phyloP scores from a whole-genome alignment of 768 basidiomycete species.

The Lentinula guzmanii region DNA sequence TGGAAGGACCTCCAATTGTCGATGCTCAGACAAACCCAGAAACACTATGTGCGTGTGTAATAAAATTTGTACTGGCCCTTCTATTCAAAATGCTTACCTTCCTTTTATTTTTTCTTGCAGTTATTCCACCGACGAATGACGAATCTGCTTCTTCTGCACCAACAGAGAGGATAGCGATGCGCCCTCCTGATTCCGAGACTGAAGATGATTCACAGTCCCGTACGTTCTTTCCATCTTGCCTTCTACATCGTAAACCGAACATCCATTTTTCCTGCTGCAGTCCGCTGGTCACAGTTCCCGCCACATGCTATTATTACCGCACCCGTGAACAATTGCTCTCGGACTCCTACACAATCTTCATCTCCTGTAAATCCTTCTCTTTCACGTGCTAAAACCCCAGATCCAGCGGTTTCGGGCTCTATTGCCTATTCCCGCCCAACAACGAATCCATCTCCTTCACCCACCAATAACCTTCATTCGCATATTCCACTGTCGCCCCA shows the following conservation, averaged over 20 bases:
- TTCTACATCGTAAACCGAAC: not conserved
- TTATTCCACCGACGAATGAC: not conserved
- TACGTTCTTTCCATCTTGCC: not conserved
- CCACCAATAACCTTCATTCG: not conserved
- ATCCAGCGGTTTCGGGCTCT: not conserved
- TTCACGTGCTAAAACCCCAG: not conserved
- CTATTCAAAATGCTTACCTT: not conserved
- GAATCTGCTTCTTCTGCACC: not conserved
- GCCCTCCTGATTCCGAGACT: not conserved
- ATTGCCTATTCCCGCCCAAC: not conserved
- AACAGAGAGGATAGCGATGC: not conserved
- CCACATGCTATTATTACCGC: not conserved
- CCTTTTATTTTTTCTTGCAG: not conserved
- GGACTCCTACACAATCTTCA: not conserved
- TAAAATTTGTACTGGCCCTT: not conserved
- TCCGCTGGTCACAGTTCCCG: not conserved
- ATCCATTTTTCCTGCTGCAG: not conserved
- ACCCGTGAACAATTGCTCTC: not conserved
- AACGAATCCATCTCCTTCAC: not conserved
- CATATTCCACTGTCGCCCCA: not conserved
- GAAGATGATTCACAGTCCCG: constrained; percentile 3
- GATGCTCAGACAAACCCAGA: not conserved
- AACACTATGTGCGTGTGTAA: not conserved
- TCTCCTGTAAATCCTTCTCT: not conserved
- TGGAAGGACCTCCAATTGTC: not conserved